Percentiles rank a stretch among this genome's conserved stretches.
phyloP scores from a whole-genome alignment of 176 grass and related monocot species.

The Cymbopogon citratus region DNA sequence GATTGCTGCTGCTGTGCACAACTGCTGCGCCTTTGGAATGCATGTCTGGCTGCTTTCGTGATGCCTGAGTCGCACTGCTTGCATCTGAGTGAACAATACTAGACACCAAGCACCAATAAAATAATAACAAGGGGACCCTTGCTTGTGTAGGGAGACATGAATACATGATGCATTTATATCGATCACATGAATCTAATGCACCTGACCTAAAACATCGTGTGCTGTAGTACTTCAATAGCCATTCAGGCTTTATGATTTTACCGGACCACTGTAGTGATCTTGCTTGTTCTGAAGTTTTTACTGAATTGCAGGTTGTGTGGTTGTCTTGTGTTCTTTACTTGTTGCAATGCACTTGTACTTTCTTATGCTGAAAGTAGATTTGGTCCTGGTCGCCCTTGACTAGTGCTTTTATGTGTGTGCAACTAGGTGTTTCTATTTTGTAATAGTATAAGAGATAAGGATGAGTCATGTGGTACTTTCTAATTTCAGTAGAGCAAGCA shows the following conservation, averaged over 20 bases:
- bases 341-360: neutral
- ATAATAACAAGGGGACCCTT: neutral
- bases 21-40: constrained; percentile 13
- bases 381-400: constrained; percentile 24
- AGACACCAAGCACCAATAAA: constrained; percentile 14
- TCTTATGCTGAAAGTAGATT: neutral
- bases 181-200: constrained; percentile 35
- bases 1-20: neutral
- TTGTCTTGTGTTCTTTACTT: neutral
- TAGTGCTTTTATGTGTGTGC: neutral
- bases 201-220: neutral
- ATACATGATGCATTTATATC: constrained; percentile 31
- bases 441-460: neutral
- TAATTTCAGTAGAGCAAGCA: constrained; percentile 20
- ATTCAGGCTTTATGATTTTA: constrained; percentile 14
- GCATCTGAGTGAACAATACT: neutral
- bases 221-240: neutral
- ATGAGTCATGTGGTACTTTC: neutral
- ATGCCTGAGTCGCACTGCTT: neutral
- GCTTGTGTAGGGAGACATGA: neutral
- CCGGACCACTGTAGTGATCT: neutral
- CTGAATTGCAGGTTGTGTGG: neutral
- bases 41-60: constrained; percentile 3
- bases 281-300: constrained; percentile 17
- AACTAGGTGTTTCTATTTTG: constrained; percentile 13